These are phyloP conservation scores for Mariannaea sp. DNA, from an alignment of 2,329 filamentous ascomycete species.

Conservation along the genomic window DNA sequence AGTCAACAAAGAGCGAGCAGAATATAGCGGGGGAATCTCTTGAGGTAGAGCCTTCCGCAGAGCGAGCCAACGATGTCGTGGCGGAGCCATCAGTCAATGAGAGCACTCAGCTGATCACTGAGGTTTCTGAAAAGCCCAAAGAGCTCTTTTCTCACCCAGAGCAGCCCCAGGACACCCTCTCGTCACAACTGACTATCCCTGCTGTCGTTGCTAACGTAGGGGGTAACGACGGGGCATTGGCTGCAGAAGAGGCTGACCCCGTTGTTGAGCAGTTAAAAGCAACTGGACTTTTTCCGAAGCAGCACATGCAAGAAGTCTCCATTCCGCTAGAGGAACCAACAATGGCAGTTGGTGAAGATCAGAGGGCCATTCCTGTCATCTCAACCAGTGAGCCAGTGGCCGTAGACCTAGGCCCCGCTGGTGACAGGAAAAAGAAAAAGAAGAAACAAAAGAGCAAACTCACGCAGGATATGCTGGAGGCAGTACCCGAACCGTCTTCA, in stretches of 20 bases:
- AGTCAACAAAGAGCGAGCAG: constrained; percentile 41
- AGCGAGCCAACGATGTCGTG: constrained; percentile 3
- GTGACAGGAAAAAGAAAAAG: constrained; percentile 41
- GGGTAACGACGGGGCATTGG: neutral
- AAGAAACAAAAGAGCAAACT: constrained; percentile 17
- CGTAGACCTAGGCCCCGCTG: too few relatives aligned
- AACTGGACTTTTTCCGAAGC: neutral
- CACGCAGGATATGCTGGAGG: neutral
- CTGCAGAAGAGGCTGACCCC: neutral
- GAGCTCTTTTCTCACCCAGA: neutral
- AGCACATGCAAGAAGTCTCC: neutral
- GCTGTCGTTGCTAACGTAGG: too few relatives aligned
- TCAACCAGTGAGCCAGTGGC: neutral
- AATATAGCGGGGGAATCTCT: constrained; percentile 21
- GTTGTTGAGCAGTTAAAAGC: neutral
- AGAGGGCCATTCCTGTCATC: neutral
- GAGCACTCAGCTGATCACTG: neutral
- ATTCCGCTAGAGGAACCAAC: neutral
- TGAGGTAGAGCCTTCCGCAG: neutral
- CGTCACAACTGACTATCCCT: too few relatives aligned
- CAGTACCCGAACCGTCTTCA: neutral
- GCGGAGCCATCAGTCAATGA: neutral
- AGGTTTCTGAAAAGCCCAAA: neutral
- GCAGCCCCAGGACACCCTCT: neutral
- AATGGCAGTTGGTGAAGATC: neutral